Conservation (phyloP, 352 stramenopile genomes). For the Globisporangium alternatum region DNA sequence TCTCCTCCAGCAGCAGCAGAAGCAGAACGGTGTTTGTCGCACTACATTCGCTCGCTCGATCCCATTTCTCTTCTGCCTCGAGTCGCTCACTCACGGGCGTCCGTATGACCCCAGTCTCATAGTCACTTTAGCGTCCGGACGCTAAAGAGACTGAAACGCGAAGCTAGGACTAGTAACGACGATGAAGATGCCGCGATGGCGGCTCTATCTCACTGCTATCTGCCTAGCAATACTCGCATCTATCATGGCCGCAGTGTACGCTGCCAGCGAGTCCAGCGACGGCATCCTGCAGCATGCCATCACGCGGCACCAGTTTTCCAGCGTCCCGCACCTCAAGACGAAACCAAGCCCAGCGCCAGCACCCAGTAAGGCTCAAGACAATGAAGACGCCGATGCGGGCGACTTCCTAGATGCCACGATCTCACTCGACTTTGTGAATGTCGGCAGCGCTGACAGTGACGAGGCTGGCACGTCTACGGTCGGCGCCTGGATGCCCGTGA, state of each 20-base stretch:
- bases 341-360: neutral
- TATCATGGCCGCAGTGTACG: neutral
- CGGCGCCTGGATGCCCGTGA: conserved; percentile 21
- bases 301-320: neutral
- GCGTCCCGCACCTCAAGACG: neutral
- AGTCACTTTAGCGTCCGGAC: neutral
- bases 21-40: neutral
- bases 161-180: neutral
- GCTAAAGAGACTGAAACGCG: neutral
- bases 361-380: neutral
- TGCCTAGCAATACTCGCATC: neutral
- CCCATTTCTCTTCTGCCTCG: neutral
- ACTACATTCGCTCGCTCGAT: neutral
- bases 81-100: neutral
- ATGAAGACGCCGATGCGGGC: neutral
- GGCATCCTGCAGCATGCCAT: neutral
- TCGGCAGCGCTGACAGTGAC: neutral
- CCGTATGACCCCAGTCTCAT: neutral
- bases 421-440: neutral
- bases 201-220: neutral
- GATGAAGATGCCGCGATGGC: neutral
- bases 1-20: neutral
- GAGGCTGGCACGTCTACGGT: neutral
- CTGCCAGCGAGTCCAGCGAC: neutral
- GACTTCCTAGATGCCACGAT: neutral